A percentile compares a stretch with the other conserved stretches of the same genome.
Evolutionary conservation across 1,284 basidiomycete species (phyloP).

Genomic region (Inonotus obliquus): DNA sequence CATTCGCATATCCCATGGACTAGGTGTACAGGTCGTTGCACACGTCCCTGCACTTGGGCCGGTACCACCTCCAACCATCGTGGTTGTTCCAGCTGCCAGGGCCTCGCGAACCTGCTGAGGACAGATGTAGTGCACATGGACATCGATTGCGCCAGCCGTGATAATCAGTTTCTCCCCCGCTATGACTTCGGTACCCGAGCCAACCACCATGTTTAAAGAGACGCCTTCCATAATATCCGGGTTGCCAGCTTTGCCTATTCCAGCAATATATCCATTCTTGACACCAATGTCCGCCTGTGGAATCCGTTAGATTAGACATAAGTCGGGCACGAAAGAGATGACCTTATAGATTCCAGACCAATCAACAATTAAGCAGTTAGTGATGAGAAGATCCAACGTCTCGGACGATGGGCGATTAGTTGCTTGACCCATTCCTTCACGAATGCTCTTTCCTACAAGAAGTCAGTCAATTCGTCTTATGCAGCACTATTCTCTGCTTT

Average conservation of each 20-base stretch:
- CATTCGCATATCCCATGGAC: constrained; percentile 79
- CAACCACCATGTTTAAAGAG: constrained; percentile 71
- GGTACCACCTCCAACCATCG: constrained; percentile 89
- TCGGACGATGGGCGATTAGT: constrained; percentile 66
- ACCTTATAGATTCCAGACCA: constrained; percentile 96
- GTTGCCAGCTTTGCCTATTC: constrained; percentile 96
- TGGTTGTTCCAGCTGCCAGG: constrained; percentile 73
- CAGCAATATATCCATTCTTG: constrained; percentile 78
- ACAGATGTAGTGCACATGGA: constrained; percentile 91
- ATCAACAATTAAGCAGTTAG: constrained; percentile 92
- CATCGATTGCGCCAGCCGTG: constrained; percentile 92
- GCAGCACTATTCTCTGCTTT: not conserved
- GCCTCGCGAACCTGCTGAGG: constrained; percentile 83
- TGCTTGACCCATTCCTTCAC: constrained; percentile 97
- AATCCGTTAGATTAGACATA: not conserved
- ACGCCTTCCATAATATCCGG: constrained; percentile 91
- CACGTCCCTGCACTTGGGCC: constrained; percentile 89
- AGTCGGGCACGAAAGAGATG: constrained; percentile 9
- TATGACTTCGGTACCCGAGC: constrained; percentile 89
- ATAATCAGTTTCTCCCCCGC: constrained; percentile 93
- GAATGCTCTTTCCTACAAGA: constrained; percentile 74
- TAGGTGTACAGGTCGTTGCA: constrained; percentile 95
- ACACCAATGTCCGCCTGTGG: constrained; percentile 93
- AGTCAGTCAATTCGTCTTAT: constrained; percentile 10
- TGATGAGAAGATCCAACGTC: constrained; percentile 88